Percentiles rank a stretch among this genome's conserved stretches.
phyloP scores from a whole-genome alignment of 768 basidiomycete genomes.

The Agaricus sinodeliciosus region DNA sequence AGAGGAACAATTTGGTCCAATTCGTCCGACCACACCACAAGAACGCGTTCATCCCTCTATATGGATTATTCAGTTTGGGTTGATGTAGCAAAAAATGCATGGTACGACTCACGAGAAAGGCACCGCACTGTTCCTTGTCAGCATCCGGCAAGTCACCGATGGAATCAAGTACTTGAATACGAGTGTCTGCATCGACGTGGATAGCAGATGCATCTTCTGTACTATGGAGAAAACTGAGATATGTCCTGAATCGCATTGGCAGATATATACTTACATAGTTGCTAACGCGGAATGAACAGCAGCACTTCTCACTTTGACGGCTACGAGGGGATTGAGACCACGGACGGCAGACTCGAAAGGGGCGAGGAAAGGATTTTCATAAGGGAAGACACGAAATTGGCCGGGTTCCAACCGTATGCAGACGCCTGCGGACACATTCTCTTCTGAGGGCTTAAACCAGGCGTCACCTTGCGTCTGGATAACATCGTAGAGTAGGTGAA shows the following conservation, averaged over 20 bases:
- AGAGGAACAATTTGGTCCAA: conserved; percentile 73
- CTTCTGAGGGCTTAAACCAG: conserved; percentile 83
- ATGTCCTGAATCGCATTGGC: background rate
- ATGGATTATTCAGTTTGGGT: conserved; percentile 9
- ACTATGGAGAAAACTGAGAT: conserved; percentile 26
- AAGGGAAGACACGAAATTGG: conserved; percentile 77
- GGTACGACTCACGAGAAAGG: conserved; percentile 60
- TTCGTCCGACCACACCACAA: conserved; percentile 82
- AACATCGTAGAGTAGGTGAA: background rate
- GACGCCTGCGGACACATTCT: conserved; percentile 75
- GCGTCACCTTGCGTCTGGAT: conserved; percentile 71
- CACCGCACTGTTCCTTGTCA: conserved; percentile 88
- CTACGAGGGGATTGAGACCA: conserved; percentile 74
- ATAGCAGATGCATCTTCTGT: conserved; percentile 53
- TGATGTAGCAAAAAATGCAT: background rate
- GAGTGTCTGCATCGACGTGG: conserved; percentile 72
- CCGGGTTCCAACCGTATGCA: conserved; percentile 65
- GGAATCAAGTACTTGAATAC: conserved; percentile 79
- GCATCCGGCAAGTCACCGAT: conserved; percentile 63
- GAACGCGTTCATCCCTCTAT: conserved; percentile 76
- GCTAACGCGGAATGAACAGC: conserved; percentile 74
- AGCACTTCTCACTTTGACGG: conserved; percentile 74
- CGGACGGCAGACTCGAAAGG: conserved; percentile 81
- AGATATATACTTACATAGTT: conserved; percentile 45
- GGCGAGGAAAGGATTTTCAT: conserved; percentile 72